Evolutionary conservation across 768 basidiomycete species (phyloP).

Genomic region (Macrolepiota albuminosa): DNA sequence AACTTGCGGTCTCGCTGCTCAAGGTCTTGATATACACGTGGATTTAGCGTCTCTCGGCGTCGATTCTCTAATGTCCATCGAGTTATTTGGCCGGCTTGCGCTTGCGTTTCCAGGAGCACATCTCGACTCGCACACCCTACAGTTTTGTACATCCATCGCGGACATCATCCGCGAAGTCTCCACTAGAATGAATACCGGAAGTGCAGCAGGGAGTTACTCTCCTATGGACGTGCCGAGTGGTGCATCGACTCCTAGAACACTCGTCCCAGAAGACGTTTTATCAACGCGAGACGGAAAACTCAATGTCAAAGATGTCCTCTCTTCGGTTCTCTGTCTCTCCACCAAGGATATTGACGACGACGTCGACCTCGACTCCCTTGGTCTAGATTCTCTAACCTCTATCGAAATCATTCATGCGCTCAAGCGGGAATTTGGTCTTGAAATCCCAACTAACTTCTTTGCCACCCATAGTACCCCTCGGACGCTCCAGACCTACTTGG

Average conservation of each 20-base stretch:
- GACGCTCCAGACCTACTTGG: conserved; percentile 29
- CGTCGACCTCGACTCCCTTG: conserved; percentile 42
- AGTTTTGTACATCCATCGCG: conserved; percentile 29
- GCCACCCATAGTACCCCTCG: conserved; percentile 32
- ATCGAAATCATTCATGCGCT: conserved; percentile 56
- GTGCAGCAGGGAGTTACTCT: not conserved
- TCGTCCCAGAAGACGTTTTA: conserved; percentile 32
- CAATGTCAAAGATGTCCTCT: conserved; percentile 35
- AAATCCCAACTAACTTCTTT: conserved; percentile 44
- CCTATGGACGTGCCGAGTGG: conserved; percentile 15
- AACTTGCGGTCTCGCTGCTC: conserved; percentile 34
- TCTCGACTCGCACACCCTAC: conserved; percentile 26
- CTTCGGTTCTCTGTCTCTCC: conserved; percentile 42
- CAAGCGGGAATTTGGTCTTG: conserved; percentile 32
- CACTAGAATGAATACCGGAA: conserved; percentile 6
- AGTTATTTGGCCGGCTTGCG: conserved; percentile 39
- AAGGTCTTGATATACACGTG: conserved; percentile 27
- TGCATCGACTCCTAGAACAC: conserved; percentile 31
- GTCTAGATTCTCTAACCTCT: conserved; percentile 60
- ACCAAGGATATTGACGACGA: conserved; percentile 36
- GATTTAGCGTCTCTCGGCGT: conserved; percentile 54
- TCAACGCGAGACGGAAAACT: conserved; percentile 15
- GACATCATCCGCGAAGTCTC: conserved; percentile 30
- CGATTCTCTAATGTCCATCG: conserved; percentile 62
- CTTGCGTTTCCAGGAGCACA: conserved; percentile 26